Conservation (phyloP, 106 monocot species). For the Cymbidium sinense region DNA sequence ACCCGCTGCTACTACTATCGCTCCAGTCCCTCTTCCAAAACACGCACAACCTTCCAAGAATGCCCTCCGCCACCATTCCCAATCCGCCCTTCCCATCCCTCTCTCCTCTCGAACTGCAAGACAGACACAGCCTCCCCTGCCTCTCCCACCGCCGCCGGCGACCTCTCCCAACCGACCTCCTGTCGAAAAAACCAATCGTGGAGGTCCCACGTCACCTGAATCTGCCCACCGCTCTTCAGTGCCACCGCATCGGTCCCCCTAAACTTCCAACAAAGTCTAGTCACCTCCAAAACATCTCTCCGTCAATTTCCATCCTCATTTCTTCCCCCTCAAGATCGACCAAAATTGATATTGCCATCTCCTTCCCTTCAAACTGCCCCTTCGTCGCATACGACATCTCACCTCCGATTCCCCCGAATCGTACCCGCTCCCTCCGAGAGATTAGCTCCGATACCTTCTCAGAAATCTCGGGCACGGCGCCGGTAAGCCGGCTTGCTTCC, state of each 20-base stretch:
- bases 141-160: background rate
- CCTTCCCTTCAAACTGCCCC: background rate
- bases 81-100: background rate
- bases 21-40: background rate
- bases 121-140: constrained; percentile 7
- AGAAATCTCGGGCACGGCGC: background rate
- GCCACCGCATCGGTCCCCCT: constrained; percentile 3
- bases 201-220: constrained; percentile 6
- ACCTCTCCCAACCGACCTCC: background rate
- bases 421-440: constrained; percentile 6
- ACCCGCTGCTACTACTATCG: constrained; percentile 9
- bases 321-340: background rate
- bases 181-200: constrained; percentile 3
- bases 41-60: background rate
- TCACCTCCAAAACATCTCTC: constrained; percentile 3
- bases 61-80: too few relatives aligned
- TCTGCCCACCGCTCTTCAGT: background rate
- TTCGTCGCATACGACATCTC: background rate
- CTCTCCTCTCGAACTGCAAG: background rate
- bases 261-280: constrained; percentile 2
- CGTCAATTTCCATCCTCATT: background rate
- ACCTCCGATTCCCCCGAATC: background rate
- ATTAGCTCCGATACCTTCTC: background rate
- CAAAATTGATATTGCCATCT: background rate
- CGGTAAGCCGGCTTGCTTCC: background rate